Conservation (phyloP, 1,139 yeast genomes). For the Yamadazyma kanchanaburiensis region DNA sequence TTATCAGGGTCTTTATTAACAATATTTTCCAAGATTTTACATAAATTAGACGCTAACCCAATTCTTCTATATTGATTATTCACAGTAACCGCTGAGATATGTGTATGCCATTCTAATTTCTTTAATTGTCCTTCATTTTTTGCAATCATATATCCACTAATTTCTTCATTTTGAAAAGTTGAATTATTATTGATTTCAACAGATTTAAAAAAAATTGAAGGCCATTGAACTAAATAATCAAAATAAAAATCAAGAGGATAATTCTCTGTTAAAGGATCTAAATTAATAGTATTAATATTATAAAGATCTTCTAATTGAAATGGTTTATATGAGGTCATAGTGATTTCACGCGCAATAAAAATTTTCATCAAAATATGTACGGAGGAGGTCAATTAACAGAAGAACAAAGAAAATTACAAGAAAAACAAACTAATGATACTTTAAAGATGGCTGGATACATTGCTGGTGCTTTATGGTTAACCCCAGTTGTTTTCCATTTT, state of each 20-base stretch:
- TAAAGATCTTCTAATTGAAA: slow-evolving; percentile 84
- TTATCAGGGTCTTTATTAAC: slow-evolving; percentile 66
- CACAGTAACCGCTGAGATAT: slow-evolving; percentile 93
- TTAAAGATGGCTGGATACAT: slow-evolving; percentile 64
- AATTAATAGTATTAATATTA: slow-evolving; percentile 66
- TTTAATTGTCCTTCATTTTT: slow-evolving; percentile 78
- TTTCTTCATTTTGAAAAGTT: slow-evolving; percentile 19
- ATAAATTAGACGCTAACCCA: slow-evolving; percentile 78
- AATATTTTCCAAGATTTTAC: slow-evolving; percentile 67
- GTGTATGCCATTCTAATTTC: slow-evolving; percentile 89
- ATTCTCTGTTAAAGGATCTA: slow-evolving; percentile 89
- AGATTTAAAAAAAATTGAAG: slow-evolving; percentile 81
- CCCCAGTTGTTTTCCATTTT: slow-evolving; percentile 64
- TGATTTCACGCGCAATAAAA: background rate
- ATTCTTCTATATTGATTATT: slow-evolving; percentile 78
- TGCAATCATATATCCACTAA: slow-evolving; percentile 89
- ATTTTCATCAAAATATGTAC: slow-evolving; percentile 49
- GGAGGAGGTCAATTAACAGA: slow-evolving; percentile 75
- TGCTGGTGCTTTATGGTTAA: slow-evolving; percentile 77
- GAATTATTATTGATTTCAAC: slow-evolving; percentile 28
- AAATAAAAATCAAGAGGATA: slow-evolving; percentile 81
- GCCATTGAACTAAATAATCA: slow-evolving; percentile 84
- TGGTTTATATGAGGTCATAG: slow-evolving; percentile 82
- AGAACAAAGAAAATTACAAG: slow-evolving; percentile 75
- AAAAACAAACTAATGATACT: slow-evolving; percentile 64